phyloP scores from a whole-genome alignment of 768 basidiomycete genomes.

The Leccinum uliginosum region DNA sequence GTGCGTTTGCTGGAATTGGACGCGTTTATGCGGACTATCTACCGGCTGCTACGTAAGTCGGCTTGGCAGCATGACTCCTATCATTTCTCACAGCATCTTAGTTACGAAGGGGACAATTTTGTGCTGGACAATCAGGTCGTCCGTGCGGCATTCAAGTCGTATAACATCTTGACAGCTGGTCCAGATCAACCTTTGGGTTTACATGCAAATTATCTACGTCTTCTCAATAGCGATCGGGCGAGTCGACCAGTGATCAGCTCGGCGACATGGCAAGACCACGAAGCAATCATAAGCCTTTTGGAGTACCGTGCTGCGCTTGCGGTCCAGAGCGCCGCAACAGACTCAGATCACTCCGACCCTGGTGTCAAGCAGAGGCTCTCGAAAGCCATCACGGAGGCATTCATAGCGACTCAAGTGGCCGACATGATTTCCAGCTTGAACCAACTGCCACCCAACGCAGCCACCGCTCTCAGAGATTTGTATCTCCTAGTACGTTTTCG shows the following conservation, averaged over 20 bases:
- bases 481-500: constrained; percentile 26
- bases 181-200: constrained; percentile 8
- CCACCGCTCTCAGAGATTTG: constrained; percentile 16
- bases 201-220: constrained; percentile 46
- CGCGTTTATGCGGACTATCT: constrained; percentile 60
- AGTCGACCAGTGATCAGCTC: constrained; percentile 17
- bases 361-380: constrained; percentile 55
- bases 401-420: constrained; percentile 53
- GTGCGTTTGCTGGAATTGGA: constrained; percentile 64
- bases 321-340: constrained; percentile 38
- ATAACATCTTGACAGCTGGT: constrained; percentile 38
- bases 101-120: constrained; percentile 78
- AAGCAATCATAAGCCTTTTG: constrained; percentile 43
- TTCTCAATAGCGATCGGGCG: constrained; percentile 32
- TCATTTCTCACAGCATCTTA: constrained; percentile 19
- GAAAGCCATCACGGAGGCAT: constrained; percentile 65
- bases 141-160: constrained; percentile 63
- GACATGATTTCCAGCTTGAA: constrained; percentile 39
- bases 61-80: neutral
- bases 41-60: constrained; percentile 56
- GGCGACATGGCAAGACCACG: constrained; percentile 36
- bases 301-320: constrained; percentile 64
- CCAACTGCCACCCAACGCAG: constrained; percentile 15
- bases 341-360: constrained; percentile 44
- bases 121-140: constrained; percentile 74